These are phyloP conservation scores for Sclerotinia trifoliorum DNA, from an alignment of 2,329 filamentous ascomycete species.

Conservation along the genomic window DNA sequence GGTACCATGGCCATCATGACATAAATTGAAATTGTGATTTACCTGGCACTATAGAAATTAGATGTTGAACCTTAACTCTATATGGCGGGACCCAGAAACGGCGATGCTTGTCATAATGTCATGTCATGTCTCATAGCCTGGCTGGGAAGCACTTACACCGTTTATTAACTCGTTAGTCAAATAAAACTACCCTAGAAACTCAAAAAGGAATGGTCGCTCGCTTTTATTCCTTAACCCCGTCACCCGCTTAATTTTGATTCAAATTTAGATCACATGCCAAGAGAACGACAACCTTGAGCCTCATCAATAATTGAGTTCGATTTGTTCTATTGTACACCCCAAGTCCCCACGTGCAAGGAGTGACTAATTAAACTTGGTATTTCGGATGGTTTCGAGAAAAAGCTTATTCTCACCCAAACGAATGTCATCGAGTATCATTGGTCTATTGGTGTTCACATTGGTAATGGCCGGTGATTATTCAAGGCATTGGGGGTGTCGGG, in stretches of 20 bases:
- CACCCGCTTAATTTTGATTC: neutral
- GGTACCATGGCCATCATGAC: neutral
- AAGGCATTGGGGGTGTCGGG: neutral
- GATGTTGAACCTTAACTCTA: neutral
- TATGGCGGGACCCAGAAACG: neutral
- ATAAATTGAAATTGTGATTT: neutral
- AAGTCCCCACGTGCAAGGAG: neutral
- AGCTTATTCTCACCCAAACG: neutral
- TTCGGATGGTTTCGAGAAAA: neutral
- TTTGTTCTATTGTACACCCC: no score
- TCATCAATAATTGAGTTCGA: neutral
- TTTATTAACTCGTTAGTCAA: neutral
- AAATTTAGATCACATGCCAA: neutral
- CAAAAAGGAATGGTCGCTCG: neutral
- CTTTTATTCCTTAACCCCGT: no score
- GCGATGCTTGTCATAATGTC: no score
- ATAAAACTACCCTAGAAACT: neutral
- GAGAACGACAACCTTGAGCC: neutral
- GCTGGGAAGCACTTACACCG: neutral
- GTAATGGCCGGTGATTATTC: neutral
- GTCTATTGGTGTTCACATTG: neutral
- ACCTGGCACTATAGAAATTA: neutral
- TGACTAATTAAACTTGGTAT: neutral
- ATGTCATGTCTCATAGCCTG: neutral
- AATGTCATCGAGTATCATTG: neutral